Percentiles rank a stretch among this genome's conserved stretches.
These are phyloP conservation scores for Skeletonema tropicum DNA, from an alignment of 108 stramenopile genomes.

Conservation along the genomic window DNA sequence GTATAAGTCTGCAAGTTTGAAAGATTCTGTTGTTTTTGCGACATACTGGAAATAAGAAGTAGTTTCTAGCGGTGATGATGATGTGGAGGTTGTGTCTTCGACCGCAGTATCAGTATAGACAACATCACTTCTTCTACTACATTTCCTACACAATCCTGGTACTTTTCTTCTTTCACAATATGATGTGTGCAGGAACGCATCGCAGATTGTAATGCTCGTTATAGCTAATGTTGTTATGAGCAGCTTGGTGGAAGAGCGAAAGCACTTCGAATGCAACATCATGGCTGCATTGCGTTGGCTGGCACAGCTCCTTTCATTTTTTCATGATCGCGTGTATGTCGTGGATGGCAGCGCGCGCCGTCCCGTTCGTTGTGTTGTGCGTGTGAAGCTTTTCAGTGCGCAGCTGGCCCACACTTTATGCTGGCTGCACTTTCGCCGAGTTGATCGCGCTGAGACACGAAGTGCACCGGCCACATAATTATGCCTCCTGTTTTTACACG, in stretches of 20 bases:
- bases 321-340: too few relatives aligned
- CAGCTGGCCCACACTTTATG: too few relatives aligned
- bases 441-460: neutral
- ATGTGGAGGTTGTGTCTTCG: neutral
- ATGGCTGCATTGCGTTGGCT: too few relatives aligned
- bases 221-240: neutral
- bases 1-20: conserved; percentile 73
- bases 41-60: conserved; percentile 12
- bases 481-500: neutral
- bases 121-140: neutral
- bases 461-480: neutral
- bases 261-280: too few relatives aligned
- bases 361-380: too few relatives aligned
- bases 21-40: conserved; percentile 70
- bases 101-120: neutral
- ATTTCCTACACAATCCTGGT: neutral
- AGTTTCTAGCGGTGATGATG: neutral
- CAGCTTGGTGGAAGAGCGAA: neutral
- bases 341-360: too few relatives aligned
- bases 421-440: neutral
- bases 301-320: too few relatives aligned
- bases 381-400: too few relatives aligned
- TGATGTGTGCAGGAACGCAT: neutral
- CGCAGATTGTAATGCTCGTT: too few relatives aligned
- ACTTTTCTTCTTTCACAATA: neutral